These are phyloP conservation scores for Boletus bicolor DNA, from an alignment of 768 basidiomycete genomes.

Conservation along the genomic window DNA sequence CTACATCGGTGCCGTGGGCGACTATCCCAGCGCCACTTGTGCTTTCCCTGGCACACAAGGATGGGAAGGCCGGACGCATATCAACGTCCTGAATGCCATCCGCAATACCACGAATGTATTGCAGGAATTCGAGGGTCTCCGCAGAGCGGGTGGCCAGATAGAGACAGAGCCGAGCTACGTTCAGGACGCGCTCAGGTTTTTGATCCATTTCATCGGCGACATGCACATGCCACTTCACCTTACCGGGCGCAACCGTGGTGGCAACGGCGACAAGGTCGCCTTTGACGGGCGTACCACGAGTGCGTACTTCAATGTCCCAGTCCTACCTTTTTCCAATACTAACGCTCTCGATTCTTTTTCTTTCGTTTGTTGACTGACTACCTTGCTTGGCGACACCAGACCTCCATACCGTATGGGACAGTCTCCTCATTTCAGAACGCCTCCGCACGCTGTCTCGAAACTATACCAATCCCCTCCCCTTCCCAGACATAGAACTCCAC, in stretches of 20 bases:
- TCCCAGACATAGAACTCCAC: constrained; percentile 57
- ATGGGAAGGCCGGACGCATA: constrained; percentile 56
- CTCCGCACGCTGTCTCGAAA: constrained; percentile 70
- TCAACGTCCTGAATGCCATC: constrained; percentile 76
- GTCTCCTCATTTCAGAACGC: constrained; percentile 74
- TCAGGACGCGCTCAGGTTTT: constrained; percentile 85
- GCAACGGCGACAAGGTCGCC: constrained; percentile 72
- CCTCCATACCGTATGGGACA: constrained; percentile 88
- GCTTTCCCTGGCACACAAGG: constrained; percentile 72
- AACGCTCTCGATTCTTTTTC: neutral
- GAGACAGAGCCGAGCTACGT: constrained; percentile 36
- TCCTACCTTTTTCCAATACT: neutral
- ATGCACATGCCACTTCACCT: constrained; percentile 94
- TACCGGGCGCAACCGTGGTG: constrained; percentile 82
- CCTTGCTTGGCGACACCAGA: constrained; percentile 37
- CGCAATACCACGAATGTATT: constrained; percentile 71
- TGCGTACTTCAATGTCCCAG: constrained; percentile 33
- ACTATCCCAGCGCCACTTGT: constrained; percentile 76
- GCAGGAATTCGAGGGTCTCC: constrained; percentile 41
- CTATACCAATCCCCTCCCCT: constrained; percentile 73
- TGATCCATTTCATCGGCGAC: constrained; percentile 92
- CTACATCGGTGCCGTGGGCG: constrained; percentile 70
- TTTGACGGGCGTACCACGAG: constrained; percentile 74
- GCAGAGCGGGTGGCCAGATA: neutral
- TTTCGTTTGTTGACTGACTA: neutral